Evolutionary conservation across 2,329 filamentous ascomycete species (phyloP), one percentile per base, ranked within the genome.

Genomic region (Colletotrichum musicola): DNA sequence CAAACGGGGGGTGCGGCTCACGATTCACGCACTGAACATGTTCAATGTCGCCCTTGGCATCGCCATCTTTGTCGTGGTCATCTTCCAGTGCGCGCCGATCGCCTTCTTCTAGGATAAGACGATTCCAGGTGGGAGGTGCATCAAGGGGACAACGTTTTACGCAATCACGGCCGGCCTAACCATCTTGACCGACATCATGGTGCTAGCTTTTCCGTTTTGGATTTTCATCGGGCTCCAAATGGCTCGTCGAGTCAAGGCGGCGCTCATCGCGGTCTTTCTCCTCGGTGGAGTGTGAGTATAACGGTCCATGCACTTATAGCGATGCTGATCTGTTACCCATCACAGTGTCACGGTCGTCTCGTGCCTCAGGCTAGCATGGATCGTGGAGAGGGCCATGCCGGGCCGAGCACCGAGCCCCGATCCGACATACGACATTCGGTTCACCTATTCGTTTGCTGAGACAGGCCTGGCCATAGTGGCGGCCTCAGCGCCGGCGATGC

Each of bases 171-270:
- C 63, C 2, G 44, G 44, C 30, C 30, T 67, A 12, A 70, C 63
- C 25, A 70, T 70, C 18, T 13, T 70, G 2, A 67, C 68, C 16
- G 58, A 70, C 9, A 50, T 70, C 18, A 25, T 67, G 18, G 68
- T 67, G 10, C 57, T 70, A 7, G 69, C 75, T 1, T 71, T 84
- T 14, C 82, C 82, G 0, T 77, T 83, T 22, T 78, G 76, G 70
- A 80, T 83, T 22, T 83, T 84, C 54, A 60, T 80, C 6, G 76
- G 76, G 3, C 74, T 84, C 10, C 80, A 79, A 38, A 81, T 84
- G 73, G 75, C 76, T 3, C 72, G 70, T 30, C 76, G 74, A 38
- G 76, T 77, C 18, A 82, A 83, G 64, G 71, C 80, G 6, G 81
- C 79, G 1, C 69, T 83, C 5, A 76, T 84, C 42, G 69, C 75